Base-by-base conservation (phyloP, 139 green algal species). In the Tetratostichococcus sp. region DNA sequence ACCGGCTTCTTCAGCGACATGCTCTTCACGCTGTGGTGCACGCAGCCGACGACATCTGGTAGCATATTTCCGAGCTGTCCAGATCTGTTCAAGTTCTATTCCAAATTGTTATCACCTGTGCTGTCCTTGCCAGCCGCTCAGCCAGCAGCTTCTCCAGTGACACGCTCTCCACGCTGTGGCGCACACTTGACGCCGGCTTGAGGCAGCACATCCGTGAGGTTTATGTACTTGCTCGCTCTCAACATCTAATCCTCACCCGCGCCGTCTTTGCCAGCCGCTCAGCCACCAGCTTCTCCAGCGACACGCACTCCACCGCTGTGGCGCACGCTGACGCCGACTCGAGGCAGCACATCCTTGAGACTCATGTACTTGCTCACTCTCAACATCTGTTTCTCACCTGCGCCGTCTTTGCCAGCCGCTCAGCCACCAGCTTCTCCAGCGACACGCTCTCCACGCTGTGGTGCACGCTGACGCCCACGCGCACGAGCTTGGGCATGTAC, bases 381-480 rank as follows among this genome's bases (percentile, higher is more conserved):
- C n/a, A n/a, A n/a, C n/a, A n/a, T n/a, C n/a, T n/a, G n/a, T n/a
- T n/a, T n/a, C 74, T 4, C 72, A 79, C 80, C 80, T 80, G 72
- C 65, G 43, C 43, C 21, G 4, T 14, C 1, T 30, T 76, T 11
- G 79, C 81, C 68, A 92, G 75, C 6, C 80, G 67, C 4, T 71
- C 72, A 30, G 87, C 75, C 30, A 95, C 82, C 8, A 93, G 83
- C 3, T 73, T 76, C 32, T 95, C 88, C 65, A 95, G 82, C 1
- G 80, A 76, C n/a, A 94, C 83, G 25, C 68, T 70, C n/a, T 70
- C 43, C 28, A 95, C 85, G 69, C 77, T 87, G 80, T 94, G 90
- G 77, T 96, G 91, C n/a, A 83, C 69, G 71, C 86, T 87, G 32
- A 95, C 82, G 14, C 91, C 91, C 34, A 95, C 83, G 3, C 91